These are phyloP conservation scores for Pseudogymnoascus destructans DNA, from an alignment of 2,329 filamentous ascomycete species.

Conservation along the genomic window DNA sequence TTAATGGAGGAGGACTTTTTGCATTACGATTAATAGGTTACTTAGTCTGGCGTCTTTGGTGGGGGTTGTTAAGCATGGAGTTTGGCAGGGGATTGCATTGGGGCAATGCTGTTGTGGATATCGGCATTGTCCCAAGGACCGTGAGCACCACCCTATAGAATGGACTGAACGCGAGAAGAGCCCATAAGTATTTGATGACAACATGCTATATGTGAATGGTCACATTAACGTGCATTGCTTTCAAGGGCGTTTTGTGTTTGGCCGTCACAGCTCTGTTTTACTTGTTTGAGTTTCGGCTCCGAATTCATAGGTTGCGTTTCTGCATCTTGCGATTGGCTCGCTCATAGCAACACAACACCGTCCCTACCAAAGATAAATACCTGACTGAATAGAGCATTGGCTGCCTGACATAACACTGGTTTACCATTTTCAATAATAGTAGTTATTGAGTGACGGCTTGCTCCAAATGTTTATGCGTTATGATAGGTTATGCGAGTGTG, in stretches of 20 bases:
- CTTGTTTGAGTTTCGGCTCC: neutral
- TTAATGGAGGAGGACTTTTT: neutral
- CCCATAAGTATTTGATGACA: neutral
- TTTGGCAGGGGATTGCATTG: neutral
- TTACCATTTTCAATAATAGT: neutral
- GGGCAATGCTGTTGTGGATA: neutral
- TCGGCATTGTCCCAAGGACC: neutral
- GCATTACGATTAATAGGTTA: conserved; percentile 1
- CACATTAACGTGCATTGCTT: neutral
- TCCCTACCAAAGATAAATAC: neutral
- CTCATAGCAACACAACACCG: neutral
- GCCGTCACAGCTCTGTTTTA: neutral
- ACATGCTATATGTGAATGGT: neutral
- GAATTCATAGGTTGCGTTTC: neutral
- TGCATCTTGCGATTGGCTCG: neutral
- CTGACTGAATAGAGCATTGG: neutral
- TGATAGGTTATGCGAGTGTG: neutral
- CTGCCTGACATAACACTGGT: neutral
- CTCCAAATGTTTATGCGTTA: neutral
- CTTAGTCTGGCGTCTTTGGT: neutral
- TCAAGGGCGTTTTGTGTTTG: neutral
- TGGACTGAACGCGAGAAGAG: neutral
- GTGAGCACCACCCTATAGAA: neutral
- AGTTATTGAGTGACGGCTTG: neutral
- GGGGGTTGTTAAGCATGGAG: neutral